phyloP scores from a whole-genome alignment of 2,329 filamentous ascomycete species.

The Fusarium vanettenii region DNA sequence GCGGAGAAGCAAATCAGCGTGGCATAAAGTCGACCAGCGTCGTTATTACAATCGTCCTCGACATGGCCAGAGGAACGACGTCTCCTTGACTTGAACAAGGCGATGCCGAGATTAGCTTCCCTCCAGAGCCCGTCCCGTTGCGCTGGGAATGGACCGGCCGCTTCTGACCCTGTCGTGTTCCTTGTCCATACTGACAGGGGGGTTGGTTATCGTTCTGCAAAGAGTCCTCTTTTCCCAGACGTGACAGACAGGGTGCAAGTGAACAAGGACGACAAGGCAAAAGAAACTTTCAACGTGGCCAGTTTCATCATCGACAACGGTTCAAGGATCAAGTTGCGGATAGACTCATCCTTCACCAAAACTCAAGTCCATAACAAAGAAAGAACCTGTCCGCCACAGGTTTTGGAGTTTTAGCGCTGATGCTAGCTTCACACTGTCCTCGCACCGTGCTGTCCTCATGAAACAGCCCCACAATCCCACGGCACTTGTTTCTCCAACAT shows the following conservation, averaged over 20 bases:
- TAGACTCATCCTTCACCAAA: neutral
- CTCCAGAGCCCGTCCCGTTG: slow-evolving; percentile 36
- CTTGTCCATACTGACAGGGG: slow-evolving; percentile 26
- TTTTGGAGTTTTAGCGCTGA: slow-evolving; percentile 20
- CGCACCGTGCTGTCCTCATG: slow-evolving; percentile 28
- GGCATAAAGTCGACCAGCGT: neutral
- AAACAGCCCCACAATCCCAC: slow-evolving; percentile 33
- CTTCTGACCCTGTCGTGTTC: slow-evolving; percentile 18
- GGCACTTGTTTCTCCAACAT: slow-evolving; percentile 42
- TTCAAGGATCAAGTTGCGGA: slow-evolving; percentile 21
- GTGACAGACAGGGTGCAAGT: neutral
- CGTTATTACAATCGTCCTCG: slow-evolving; percentile 12
- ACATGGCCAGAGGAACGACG: slow-evolving; percentile 23
- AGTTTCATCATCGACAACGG: neutral
- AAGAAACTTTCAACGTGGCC: slow-evolving; percentile 12
- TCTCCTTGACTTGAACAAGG: slow-evolving; percentile 37
- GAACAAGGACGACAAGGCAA: neutral
- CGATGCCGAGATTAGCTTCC: slow-evolving; percentile 43
- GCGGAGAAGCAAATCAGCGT: slow-evolving; percentile 1
- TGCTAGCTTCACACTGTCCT: slow-evolving; percentile 31
- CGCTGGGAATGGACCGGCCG: slow-evolving; percentile 41
- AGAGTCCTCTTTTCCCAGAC: slow-evolving; percentile 1
- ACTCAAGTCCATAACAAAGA: neutral
- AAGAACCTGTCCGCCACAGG: slow-evolving; percentile 19
- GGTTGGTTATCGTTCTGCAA: slow-evolving; percentile 11